phyloP scores from a whole-genome alignment of 140 eudicot genomes.

The Flaveria floridana region DNA sequence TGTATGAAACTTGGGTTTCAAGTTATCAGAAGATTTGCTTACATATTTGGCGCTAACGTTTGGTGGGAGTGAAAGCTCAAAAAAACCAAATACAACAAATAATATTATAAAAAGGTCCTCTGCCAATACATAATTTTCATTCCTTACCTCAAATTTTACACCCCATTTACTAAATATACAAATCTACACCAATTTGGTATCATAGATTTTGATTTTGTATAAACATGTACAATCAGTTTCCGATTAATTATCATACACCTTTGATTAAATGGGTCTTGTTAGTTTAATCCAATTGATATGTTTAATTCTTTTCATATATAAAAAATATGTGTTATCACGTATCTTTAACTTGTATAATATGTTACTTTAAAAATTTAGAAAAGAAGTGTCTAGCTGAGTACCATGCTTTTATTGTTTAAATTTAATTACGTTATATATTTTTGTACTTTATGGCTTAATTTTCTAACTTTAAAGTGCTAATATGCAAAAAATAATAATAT shows the following conservation, averaged over 20 bases:
- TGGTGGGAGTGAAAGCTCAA: slow-evolving; percentile 46
- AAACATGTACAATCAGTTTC: no score
- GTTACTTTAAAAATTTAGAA: background rate
- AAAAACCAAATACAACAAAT: slow-evolving; percentile 25
- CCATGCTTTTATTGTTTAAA: background rate
- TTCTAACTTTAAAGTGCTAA: background rate
- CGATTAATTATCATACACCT: background rate
- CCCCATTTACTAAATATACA: background rate
- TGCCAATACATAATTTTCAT: slow-evolving; percentile 10
- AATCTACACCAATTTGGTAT: background rate
- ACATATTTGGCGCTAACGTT: slow-evolving; percentile 71
- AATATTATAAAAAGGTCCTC: slow-evolving; percentile 18
- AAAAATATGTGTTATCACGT: background rate
- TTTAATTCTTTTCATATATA: background rate
- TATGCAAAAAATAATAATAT: background rate
- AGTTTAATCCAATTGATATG: background rate
- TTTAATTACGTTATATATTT: background rate
- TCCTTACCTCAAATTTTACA: slow-evolving; percentile 21
- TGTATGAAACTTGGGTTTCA: slow-evolving; percentile 26
- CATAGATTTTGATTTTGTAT: background rate
- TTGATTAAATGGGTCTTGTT: background rate
- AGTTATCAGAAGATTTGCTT: slow-evolving; percentile 28
- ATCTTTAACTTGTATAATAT: background rate
- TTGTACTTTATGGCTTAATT: background rate
- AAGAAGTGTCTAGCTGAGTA: background rate